These are phyloP conservation scores for Dictyostelium firmibasis DNA, from an alignment of 78 protist genomes.

Conservation along the genomic window DNA sequence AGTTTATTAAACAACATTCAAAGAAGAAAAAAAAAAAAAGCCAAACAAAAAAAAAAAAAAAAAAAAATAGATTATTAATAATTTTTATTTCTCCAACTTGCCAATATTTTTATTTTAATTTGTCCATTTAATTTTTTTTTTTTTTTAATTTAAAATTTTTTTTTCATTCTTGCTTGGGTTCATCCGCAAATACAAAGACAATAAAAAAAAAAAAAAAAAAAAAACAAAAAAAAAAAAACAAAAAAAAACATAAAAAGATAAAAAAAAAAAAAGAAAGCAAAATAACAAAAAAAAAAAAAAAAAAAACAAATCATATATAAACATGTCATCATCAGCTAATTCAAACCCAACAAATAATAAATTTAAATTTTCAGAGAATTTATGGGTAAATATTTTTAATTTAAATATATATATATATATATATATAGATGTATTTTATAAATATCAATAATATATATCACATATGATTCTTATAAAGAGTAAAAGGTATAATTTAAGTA, in stretches of 20 bases:
- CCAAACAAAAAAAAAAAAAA: too few relatives aligned
- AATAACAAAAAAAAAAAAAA: background rate
- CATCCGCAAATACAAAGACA: background rate
- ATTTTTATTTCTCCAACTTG: too few relatives aligned
- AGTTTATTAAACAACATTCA: too few relatives aligned
- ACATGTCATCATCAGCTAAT: background rate
- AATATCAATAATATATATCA: background rate
- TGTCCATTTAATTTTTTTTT: too few relatives aligned
- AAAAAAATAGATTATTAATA: background rate
- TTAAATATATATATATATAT: background rate
- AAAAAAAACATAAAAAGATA: too few relatives aligned
- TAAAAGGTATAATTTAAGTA: too few relatives aligned
- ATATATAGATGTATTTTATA: too few relatives aligned
- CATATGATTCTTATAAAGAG: background rate
- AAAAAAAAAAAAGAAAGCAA: background rate
- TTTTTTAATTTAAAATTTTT: background rate
- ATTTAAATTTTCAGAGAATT: slow-evolving; percentile 41
- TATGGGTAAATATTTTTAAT: slow-evolving; percentile 35
- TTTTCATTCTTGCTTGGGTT: background rate
- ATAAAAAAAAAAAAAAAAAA: too few relatives aligned
- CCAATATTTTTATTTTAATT: too few relatives aligned
- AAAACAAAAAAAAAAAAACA: too few relatives aligned
- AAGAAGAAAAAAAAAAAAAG: too few relatives aligned
- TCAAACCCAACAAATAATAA: background rate
- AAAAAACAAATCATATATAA: background rate